Base-by-base conservation (phyloP, 2,329 filamentous ascomycete genomes). In the Chaetothyriales sp. region DNA sequence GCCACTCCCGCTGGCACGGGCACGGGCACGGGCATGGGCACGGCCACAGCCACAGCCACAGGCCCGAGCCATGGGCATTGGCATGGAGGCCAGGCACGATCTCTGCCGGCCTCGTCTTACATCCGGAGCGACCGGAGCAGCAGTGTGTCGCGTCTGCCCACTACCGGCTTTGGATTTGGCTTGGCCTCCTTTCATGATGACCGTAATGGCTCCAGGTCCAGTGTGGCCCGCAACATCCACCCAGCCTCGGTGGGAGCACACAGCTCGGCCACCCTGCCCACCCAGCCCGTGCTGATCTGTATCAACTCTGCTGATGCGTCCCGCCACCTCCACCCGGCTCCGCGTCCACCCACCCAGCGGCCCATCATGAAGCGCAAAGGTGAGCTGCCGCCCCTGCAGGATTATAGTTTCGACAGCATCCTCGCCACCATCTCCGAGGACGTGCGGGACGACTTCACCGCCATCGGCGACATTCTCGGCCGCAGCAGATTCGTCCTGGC, bases 401-500 rank as follows among this genome's bases (percentile, higher is more conserved):
- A 75, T 50, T 80, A 78, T 61, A 74, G 73, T 48, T 78, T 80
- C 57, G 74, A 73, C 28, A 71, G 72, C 25, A 78, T 80, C 53
- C 66, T 80, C 13, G 70, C 70, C 20, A 74, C 77, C 25, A 75
- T 80, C 51, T 76, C 80, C 51, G 73, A 76, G 10, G 77, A 81
- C 58, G 77, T 82, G 46, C 69, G 75, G 55, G 67, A 67, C 13
- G 78, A 78, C 8, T 71, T 82, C 50, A 76, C 81, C 60, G 76
- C 77, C 15, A 82, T 82, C 58, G 77, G 78, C 20, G 77, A 81
- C 59, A 81, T 82, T 54, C 80, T 77, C 58, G 78, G 79, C 2
- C 71, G 77, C 54, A 82, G 77, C 63, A 74, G 74, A 57, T 67
- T 81, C 61, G 81, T 77, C 58, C 66, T 82, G 54, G 77, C 79